phyloP scores from a whole-genome alignment of 148 eudicot species.

The Diospyros lotus region DNA sequence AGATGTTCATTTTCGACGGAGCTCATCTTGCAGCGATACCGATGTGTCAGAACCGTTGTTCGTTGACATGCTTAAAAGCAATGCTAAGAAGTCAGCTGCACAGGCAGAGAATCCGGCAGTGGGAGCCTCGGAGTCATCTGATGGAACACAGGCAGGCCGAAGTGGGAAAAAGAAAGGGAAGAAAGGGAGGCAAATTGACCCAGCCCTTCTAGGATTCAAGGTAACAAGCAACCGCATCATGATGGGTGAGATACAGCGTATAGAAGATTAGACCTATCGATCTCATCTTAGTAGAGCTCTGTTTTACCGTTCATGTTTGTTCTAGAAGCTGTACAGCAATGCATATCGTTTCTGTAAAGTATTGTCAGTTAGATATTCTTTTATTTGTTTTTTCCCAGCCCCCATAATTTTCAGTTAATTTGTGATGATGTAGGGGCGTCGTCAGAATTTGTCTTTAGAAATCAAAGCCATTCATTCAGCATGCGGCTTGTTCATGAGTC shows the following conservation, averaged over 20 bases:
- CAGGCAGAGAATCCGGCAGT: constrained; percentile 39
- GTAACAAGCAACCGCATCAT: constrained; percentile 88
- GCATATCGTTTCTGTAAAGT: constrained; percentile 27
- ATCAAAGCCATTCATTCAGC: not conserved
- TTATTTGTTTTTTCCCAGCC: not conserved
- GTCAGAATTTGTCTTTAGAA: not conserved
- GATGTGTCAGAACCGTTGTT: constrained; percentile 80
- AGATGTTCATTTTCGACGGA: constrained; percentile 61
- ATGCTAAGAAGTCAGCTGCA: constrained; percentile 49
- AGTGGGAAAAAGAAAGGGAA: constrained; percentile 82
- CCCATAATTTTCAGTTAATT: not conserved
- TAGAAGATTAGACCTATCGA: constrained; percentile 43
- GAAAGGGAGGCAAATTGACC: constrained; percentile 89
- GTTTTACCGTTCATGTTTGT: constrained; percentile 5
- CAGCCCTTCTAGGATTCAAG: constrained; percentile 90
- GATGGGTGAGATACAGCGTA: constrained; percentile 96
- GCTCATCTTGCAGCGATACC: constrained; percentile 66
- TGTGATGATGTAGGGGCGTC: constrained; percentile 1
- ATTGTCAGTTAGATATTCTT: not conserved
- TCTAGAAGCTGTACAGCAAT: constrained; percentile 27
- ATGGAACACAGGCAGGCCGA: constrained; percentile 44
- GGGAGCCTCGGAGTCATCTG: constrained; percentile 39
- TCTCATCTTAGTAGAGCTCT: not conserved
- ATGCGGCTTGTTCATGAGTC: too few species aligned
- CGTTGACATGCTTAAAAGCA: constrained; percentile 88